These are phyloP conservation scores for Leptographium radiaticola DNA, from an alignment of 2,329 filamentous ascomycete genomes.

Conservation along the genomic window DNA sequence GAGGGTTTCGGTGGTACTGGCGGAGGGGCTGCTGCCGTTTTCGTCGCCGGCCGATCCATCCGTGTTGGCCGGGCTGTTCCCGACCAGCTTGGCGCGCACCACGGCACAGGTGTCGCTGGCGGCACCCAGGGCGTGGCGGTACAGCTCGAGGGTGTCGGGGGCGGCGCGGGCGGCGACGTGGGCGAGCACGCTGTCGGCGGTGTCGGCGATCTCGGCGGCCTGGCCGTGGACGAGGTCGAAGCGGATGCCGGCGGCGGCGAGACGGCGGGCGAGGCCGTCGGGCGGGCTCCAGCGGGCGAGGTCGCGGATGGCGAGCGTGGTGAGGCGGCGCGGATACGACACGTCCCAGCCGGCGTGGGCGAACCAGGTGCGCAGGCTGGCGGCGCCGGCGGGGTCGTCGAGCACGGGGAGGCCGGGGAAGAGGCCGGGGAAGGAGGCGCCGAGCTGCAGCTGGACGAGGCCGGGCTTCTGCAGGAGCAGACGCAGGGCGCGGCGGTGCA, in stretches of 20 bases:
- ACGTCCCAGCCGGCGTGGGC: conserved; percentile 76
- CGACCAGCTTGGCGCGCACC: conserved; percentile 55
- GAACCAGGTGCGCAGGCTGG: conserved; percentile 60
- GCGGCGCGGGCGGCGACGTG: conserved; percentile 62
- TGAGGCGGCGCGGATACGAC: conserved; percentile 40
- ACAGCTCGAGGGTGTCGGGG: conserved; percentile 70
- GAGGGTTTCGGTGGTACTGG: conserved; percentile 48
- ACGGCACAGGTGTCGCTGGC: conserved; percentile 54
- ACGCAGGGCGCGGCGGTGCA: conserved; percentile 75
- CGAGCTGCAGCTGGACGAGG: conserved; percentile 70
- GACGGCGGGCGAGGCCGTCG: conserved; percentile 60
- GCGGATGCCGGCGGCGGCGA: conserved; percentile 59
- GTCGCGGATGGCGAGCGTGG: conserved; percentile 61
- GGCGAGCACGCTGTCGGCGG: conserved; percentile 57
- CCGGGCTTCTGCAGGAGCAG: conserved; percentile 56
- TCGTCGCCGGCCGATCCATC: not conserved
- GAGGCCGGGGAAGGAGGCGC: conserved; percentile 68
- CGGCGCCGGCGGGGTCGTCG: conserved; percentile 20
- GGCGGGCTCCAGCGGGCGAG: conserved; percentile 63
- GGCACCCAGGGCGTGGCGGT: conserved; percentile 59
- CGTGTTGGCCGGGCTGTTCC: not conserved
- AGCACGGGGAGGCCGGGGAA: conserved; percentile 68
- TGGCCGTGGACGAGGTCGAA: conserved; percentile 71
- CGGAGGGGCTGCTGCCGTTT: conserved; percentile 40
- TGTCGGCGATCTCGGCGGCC: conserved; percentile 36